Percentiles rank a stretch among this genome's conserved stretches.
These are phyloP conservation scores for Phytophthora pluvialis DNA, from an alignment of 352 stramenopile species.

Conservation along the genomic window DNA sequence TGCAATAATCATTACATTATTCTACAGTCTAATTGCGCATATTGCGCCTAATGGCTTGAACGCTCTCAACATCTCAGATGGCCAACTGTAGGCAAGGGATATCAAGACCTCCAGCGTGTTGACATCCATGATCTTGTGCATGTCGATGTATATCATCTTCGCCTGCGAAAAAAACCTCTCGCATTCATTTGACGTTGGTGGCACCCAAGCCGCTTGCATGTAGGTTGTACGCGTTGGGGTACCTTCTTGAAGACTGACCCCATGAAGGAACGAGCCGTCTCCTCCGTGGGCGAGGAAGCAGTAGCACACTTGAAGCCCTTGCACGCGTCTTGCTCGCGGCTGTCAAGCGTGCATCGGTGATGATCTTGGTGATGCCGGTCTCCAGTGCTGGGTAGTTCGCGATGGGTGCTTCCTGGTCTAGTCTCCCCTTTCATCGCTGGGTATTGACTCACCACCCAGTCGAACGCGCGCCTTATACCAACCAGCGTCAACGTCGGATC, in stretches of 20 bases:
- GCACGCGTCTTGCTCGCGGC: background rate
- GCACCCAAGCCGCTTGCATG: too few relatives aligned
- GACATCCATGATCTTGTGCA: too few relatives aligned
- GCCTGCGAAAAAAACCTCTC: too few relatives aligned
- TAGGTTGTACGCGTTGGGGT: background rate
- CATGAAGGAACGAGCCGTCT: background rate
- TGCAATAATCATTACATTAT: too few relatives aligned
- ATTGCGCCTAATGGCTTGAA: too few relatives aligned
- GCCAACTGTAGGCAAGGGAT: too few relatives aligned
- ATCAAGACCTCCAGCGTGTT: too few relatives aligned
- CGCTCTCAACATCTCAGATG: too few relatives aligned
- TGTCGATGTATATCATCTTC: too few relatives aligned
- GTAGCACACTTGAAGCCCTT: background rate
- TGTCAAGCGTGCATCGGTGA: background rate
- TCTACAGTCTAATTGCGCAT: too few relatives aligned
- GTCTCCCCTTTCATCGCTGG: background rate
- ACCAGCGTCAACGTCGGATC: background rate
- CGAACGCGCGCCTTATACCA: background rate
- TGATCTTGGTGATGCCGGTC: background rate
- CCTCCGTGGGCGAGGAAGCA: background rate
- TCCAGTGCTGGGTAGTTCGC: too few relatives aligned
- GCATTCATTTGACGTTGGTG: too few relatives aligned
- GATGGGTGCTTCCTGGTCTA: background rate
- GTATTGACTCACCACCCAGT: background rate
- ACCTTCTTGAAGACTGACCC: background rate